Evolutionary conservation across 2,329 filamentous ascomycete species (phyloP), one percentile per base, ranked within the genome.

Genomic region (Penicillium crustosum): DNA sequence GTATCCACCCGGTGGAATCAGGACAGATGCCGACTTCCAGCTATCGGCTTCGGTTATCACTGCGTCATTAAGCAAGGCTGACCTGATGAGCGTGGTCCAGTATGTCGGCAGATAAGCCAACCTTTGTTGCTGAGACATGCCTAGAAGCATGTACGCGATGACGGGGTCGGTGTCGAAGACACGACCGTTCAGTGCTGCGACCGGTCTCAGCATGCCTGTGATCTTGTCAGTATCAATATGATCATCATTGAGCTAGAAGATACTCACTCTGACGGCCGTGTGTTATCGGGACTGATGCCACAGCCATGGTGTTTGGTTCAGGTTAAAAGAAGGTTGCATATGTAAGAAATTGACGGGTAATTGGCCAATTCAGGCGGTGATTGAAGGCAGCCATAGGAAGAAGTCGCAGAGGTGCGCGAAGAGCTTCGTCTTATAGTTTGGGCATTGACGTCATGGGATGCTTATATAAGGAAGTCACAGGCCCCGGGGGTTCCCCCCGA

Each of bases 11-110:
- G 65, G 66, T 8, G 63, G 65, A 4, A 66, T 31, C 1, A 67
- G 13, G 3, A 68, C 65, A 1, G 66, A 63, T 1, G 63, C 65
- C 0, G 66, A 63, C 35, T 67, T 65, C 58, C 63, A 68, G 3
- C 48, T 62, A 33, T 68, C 61, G 7, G 61, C 63, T 38, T 68
- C 62, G 36, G 66, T 68, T 41, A 67, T 67, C 15, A 64, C 4
- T 19, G 62, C 63, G 19, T 60, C 44, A 21, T 68, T 68, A 27
- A 67, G 55, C 17, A 67, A 31, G 10, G 65, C 66, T 15, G 66
- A 66, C 31, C 58, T 62, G 42, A 63, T 53, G 2, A 66, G 55
- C 4, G 53, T 59, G 17, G 41, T 45, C 63, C 65, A 68, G 41
- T 66, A 68, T 5, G 52, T 63, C 19, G 62, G 65, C 19, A 68